Conservation (phyloP, 495 filamentous ascomycete genomes). For the Penicillium crystallinum region DNA sequence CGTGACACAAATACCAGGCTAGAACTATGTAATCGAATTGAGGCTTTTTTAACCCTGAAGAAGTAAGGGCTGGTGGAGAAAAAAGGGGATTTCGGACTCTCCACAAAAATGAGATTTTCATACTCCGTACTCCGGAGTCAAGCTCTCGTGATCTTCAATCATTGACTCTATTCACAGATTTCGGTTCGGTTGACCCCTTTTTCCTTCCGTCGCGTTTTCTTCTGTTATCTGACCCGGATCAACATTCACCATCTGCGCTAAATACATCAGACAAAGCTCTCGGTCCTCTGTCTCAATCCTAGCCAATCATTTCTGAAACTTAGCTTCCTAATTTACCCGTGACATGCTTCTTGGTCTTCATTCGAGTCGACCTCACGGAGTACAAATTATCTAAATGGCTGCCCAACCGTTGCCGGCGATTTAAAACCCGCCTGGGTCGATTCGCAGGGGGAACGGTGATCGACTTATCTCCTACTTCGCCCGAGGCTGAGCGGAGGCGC, state of each 20-base stretch:
- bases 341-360: constrained; percentile 9
- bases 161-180: neutral
- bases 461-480: constrained; percentile 23
- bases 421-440: constrained; percentile 21
- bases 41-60: constrained; percentile 12
- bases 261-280: neutral
- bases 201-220: constrained; percentile 7
- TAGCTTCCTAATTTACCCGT: constrained; percentile 26
- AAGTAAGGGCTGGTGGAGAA: constrained; percentile 20
- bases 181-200: constrained; percentile 6
- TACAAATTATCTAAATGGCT: constrained; percentile 9
- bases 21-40: constrained; percentile 10
- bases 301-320: constrained; percentile 13
- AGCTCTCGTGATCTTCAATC: constrained; percentile 1
- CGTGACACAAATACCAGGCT: constrained; percentile 15
- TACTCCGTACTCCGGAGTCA: too few relatives aligned
- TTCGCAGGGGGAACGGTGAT: constrained; percentile 9
- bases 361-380: constrained; percentile 9
- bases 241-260: constrained; percentile 18
- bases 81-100: neutral
- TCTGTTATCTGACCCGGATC: constrained; percentile 14
- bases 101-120: constrained; percentile 6
- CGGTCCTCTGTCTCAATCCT: neutral
- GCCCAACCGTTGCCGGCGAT: constrained; percentile 12
- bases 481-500: constrained; percentile 11